Evolutionary conservation across 2,329 filamentous ascomycete genomes (phyloP), one percentile per base, ranked within the genome.

Genomic region (Helotiales sp.): DNA sequence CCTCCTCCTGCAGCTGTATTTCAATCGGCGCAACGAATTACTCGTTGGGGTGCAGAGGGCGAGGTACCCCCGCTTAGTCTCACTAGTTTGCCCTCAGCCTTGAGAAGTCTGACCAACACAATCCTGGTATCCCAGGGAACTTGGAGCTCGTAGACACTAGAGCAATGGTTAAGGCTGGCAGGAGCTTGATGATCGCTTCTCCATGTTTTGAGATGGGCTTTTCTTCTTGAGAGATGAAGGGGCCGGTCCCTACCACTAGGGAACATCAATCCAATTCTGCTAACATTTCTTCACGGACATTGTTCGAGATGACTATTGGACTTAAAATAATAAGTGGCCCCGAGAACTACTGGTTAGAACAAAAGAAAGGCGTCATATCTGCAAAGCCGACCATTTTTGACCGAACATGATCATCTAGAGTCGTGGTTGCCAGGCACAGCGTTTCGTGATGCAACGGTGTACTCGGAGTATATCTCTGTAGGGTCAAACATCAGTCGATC

Each of bases 81-180:
- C 30, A 28, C 40, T 57, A 63, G 67, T 63, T 67, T 67, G 67
- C 50, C 52, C 61, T 73, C 72, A 74, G 74, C 74, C 74, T 73
- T 74, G 69, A 66, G 45, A 45, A n/a, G n/a, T n/a, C n/a, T n/a
- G 45, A 20, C 68, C 69, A 74, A 63, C 50, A 64, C 61, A 40
- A 59, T 45, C 65, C 61, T 66, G 60, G 62, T 61, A 65, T 58
- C 64, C 61, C 63, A 66, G 52, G 50, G 49, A 66, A 54, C 32
- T 20, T 50, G 13, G 28, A 32, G 63, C 65, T 69, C 11, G 50
- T 6, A 32, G 50, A 22, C 30, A 30, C 52, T 55, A 55, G n/a
- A 32, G 52, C 13, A 11, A 37, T 55, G 26, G 30, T 34, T 57
- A 37, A 32, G 30, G 54, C 54, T 55, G 63, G 67, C 64, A 34